These are phyloP conservation scores for Chlamydomonas urium DNA, from an alignment of 139 green algal species.

Conservation along the genomic window DNA sequence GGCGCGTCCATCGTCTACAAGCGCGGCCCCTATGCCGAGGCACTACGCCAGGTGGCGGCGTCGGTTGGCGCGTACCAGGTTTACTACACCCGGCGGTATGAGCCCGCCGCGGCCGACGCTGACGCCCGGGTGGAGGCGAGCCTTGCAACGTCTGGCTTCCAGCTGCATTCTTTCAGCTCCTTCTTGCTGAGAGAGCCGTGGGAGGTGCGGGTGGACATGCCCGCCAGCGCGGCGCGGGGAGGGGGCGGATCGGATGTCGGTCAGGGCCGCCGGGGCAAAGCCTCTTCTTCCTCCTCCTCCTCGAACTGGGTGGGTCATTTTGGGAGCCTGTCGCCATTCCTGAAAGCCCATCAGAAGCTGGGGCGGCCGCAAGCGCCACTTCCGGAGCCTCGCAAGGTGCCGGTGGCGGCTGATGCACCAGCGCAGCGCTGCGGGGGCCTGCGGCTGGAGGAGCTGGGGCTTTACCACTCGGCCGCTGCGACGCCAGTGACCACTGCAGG, in stretches of 20 bases:
- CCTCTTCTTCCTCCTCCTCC: too few relatives aligned
- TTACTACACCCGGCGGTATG: constrained; percentile 48
- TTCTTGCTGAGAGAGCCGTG: constrained; percentile 28
- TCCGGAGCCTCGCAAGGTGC: constrained; percentile 23
- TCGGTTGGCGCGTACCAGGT: constrained; percentile 27
- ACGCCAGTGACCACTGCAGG: too few relatives aligned
- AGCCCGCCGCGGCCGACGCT: constrained; percentile 29
- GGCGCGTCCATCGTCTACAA: constrained; percentile 8
- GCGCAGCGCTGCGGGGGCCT: background rate
- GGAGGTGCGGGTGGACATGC: constrained; percentile 12
- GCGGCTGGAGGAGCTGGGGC: constrained; percentile 25
- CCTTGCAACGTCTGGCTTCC: constrained; percentile 31
- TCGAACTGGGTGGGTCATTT: constrained; percentile 47
- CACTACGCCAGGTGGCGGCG: constrained; percentile 25
- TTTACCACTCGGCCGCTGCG: too few relatives aligned
- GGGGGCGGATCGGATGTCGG: too few relatives aligned
- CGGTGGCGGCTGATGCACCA: constrained; percentile 11
- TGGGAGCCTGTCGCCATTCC: constrained; percentile 56
- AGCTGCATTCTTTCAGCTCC: constrained; percentile 19
- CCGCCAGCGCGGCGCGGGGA: background rate
- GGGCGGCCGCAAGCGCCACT: constrained; percentile 20
- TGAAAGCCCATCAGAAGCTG: constrained; percentile 3
- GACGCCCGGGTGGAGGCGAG: constrained; percentile 22
- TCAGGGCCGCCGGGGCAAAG: too few relatives aligned
- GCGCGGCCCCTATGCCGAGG: constrained; percentile 5